Percentiles rank a stretch among this genome's conserved stretches.
Conservation (phyloP, 2,329 filamentous ascomycete species). For the Neofusicoccum umdonicola region DNA sequence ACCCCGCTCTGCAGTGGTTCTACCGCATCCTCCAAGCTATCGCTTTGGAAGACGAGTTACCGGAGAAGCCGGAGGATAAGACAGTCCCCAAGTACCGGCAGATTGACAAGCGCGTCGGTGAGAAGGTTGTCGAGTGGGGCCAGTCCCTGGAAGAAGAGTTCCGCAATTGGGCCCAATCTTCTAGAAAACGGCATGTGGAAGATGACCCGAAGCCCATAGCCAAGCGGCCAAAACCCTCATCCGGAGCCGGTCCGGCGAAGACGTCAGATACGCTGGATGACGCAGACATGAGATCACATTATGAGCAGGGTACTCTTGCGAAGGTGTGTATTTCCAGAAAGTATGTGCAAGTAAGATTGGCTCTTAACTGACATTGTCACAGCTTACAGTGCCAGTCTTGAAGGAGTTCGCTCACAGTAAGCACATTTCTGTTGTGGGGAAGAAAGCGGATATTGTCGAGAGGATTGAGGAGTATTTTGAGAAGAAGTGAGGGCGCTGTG, state of each 20-base stretch:
- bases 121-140: conserved; percentile 76
- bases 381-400: conserved; percentile 33
- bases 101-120: conserved; percentile 83
- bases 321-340: conserved; percentile 33
- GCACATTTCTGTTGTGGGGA: conserved; percentile 26
- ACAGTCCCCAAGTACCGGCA: conserved; percentile 82
- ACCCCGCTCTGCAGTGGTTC: conserved; percentile 90
- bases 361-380: neutral
- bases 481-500: conserved; percentile 23
- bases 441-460: conserved; percentile 39
- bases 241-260: conserved; percentile 23
- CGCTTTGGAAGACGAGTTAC: conserved; percentile 87
- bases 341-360: neutral
- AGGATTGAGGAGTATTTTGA: conserved; percentile 36
- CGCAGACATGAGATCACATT: conserved; percentile 42
- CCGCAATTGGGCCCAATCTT: conserved; percentile 37
- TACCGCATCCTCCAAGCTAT: conserved; percentile 90
- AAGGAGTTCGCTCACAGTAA: conserved; percentile 32
- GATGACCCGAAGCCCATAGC: conserved; percentile 24
- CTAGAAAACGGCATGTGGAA: conserved; percentile 32
- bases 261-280: conserved; percentile 38
- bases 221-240: conserved; percentile 48
- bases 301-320: conserved; percentile 42
- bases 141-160: conserved; percentile 62
- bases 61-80: conserved; percentile 70